Percentiles rank a stretch among this genome's conserved stretches.
These are phyloP conservation scores for Colletotrichum shisoi DNA, from an alignment of 2,329 filamentous ascomycete genomes.

Conservation along the genomic window DNA sequence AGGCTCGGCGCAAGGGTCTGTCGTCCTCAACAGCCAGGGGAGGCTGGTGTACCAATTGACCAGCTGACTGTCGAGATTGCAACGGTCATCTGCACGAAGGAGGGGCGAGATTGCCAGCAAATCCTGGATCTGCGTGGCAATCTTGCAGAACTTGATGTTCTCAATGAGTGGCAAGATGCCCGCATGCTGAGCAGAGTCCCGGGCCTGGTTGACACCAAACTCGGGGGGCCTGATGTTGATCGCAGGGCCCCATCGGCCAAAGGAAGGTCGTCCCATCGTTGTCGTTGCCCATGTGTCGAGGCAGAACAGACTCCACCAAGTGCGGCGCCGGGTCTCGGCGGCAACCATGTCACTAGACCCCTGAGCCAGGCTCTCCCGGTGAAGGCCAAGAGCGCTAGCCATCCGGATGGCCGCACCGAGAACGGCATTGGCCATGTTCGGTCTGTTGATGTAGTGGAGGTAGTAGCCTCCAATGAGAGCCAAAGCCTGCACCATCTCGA, in stretches of 20 bases:
- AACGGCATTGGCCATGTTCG: constrained; percentile 78
- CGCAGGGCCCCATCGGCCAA: constrained; percentile 72
- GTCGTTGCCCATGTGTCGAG: constrained; percentile 78
- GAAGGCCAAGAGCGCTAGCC: constrained; percentile 76
- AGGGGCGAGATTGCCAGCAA: constrained; percentile 74
- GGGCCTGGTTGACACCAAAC: constrained; percentile 56
- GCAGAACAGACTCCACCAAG: constrained; percentile 79
- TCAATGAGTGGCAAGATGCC: constrained; percentile 76
- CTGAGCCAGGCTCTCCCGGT: constrained; percentile 65
- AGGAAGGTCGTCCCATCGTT: constrained; percentile 73
- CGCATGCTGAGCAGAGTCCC: constrained; percentile 65
- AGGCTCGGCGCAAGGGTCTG: constrained; percentile 73
- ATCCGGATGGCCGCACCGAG: constrained; percentile 76
- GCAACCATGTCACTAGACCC: constrained; percentile 58
- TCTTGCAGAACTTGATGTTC: constrained; percentile 81
- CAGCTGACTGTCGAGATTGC: constrained; percentile 71
- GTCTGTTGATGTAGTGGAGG: constrained; percentile 78
- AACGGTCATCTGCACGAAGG: constrained; percentile 71
- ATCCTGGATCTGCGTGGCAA: constrained; percentile 80
- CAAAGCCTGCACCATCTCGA: constrained; percentile 77
- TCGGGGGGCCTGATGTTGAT: constrained; percentile 71
- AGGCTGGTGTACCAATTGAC: constrained; percentile 76
- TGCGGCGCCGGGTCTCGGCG: constrained; percentile 69
- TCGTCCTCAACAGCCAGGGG: constrained; percentile 69
- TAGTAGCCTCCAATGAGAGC: constrained; percentile 78